A percentile compares a stretch with the other conserved stretches of the same genome.
Conservation (phyloP, 306 rosid genomes). For the Vigna nakashimae region DNA sequence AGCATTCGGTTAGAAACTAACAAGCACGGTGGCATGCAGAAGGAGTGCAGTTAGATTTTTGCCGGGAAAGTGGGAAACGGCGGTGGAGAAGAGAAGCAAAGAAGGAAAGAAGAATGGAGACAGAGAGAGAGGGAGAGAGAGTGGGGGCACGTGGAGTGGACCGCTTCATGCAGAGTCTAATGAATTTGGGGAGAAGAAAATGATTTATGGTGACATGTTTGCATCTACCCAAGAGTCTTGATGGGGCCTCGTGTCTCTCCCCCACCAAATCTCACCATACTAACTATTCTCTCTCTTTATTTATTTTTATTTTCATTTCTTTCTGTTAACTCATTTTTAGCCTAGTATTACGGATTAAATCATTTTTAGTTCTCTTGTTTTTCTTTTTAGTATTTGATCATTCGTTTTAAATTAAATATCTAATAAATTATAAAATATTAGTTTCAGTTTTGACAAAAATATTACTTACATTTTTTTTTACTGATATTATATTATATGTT, state of each 20-base stretch:
- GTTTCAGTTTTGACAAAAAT: too few species aligned
- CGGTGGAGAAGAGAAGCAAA: conserved; percentile 7
- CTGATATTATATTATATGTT: too few species aligned
- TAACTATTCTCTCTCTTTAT: neutral
- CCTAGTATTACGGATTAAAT: too few species aligned
- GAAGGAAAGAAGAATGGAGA: neutral
- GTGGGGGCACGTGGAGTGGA: conserved; percentile 60
- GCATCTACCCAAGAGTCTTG: neutral
- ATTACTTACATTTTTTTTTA: too few species aligned
- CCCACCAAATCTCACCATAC: conserved; percentile 45
- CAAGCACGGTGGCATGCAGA: neutral
- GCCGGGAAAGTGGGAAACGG: conserved; percentile 51
- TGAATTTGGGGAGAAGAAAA: neutral
- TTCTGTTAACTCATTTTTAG: too few species aligned
- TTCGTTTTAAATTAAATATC: too few species aligned
- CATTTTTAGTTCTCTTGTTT: too few species aligned
- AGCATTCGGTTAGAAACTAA: neutral
- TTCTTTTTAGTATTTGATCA: too few species aligned
- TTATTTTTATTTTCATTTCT: too few species aligned
- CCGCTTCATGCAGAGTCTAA: conserved; percentile 57
- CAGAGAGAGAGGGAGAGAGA: conserved; percentile 25
- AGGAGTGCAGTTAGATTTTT: conserved; percentile 32
- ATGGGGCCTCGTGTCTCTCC: conserved; percentile 44
- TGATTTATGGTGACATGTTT: conserved; percentile 20
- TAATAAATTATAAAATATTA: too few species aligned